A percentile compares a stretch with the other conserved stretches of the same genome.
phyloP scores from a whole-genome alignment of 371 early-diverging fungal species.

The Mucor sp. region DNA sequence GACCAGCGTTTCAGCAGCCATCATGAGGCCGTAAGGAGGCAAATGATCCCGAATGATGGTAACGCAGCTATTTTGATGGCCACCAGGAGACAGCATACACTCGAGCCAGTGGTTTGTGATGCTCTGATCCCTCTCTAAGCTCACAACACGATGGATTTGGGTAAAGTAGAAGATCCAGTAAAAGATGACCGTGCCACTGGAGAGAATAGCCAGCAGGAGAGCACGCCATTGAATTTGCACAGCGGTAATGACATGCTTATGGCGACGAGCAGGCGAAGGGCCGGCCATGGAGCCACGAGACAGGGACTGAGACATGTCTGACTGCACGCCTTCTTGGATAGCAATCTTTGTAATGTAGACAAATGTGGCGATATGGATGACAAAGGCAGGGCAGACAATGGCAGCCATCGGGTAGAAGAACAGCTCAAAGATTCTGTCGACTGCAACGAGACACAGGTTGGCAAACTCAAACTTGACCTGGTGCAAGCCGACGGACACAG shows the following conservation, averaged over 20 bases:
- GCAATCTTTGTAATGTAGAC: conserved; percentile 63
- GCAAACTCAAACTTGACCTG: conserved; percentile 64
- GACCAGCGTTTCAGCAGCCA: conserved; percentile 57
- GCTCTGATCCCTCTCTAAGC: conserved; percentile 20
- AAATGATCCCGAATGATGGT: conserved; percentile 30
- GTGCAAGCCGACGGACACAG: conserved; percentile 47
- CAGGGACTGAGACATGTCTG: conserved; percentile 51
- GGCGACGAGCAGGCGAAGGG: conserved; percentile 41
- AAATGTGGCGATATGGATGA: conserved; percentile 63
- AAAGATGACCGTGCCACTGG: conserved; percentile 51
- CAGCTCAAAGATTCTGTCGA: conserved; percentile 49
- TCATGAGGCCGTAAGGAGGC: conserved; percentile 59
- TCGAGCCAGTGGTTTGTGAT: conserved; percentile 44
- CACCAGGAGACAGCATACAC: conserved; percentile 49
- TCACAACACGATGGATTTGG: conserved; percentile 42
- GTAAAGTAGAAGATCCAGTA: conserved; percentile 57
- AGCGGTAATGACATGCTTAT: conserved; percentile 61
- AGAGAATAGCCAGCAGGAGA: conserved; percentile 56
- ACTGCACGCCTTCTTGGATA: conserved; percentile 44
- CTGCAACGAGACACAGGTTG: conserved; percentile 58
- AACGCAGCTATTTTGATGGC: conserved; percentile 45
- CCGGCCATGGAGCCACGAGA: conserved; percentile 30
- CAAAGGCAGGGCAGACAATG: conserved; percentile 58
- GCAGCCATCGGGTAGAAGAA: conserved; percentile 68
- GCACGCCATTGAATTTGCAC: conserved; percentile 74